Conservation (phyloP, 2,329 filamentous ascomycete species). For the Paraconiothyrium brasiliense region DNA sequence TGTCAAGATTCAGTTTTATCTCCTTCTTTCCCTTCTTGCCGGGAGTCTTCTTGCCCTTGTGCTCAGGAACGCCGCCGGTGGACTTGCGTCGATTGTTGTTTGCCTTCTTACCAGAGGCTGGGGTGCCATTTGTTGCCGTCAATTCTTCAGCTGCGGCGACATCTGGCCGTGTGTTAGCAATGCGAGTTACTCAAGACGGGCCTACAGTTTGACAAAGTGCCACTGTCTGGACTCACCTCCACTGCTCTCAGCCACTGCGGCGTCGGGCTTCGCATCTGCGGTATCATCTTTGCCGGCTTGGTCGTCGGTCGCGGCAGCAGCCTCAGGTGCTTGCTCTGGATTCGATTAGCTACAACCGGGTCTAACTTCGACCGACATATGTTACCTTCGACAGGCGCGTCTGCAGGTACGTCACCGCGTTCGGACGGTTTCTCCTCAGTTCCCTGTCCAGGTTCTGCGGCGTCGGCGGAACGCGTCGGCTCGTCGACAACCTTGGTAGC, state of each 20-base stretch:
- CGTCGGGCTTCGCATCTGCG: slow-evolving; percentile 37
- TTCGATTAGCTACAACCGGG: slow-evolving; percentile 30
- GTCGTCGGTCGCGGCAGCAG: slow-evolving; percentile 31
- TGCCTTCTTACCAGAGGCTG: slow-evolving; percentile 51
- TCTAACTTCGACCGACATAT: slow-evolving; percentile 13
- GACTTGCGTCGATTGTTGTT: slow-evolving; percentile 73
- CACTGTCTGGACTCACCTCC: slow-evolving; percentile 33
- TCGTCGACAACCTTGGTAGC: slow-evolving; percentile 39
- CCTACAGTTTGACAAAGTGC: neutral
- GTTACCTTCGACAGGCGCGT: slow-evolving; percentile 42
- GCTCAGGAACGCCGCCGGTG: slow-evolving; percentile 62
- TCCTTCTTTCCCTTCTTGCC: slow-evolving; percentile 86
- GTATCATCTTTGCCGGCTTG: slow-evolving; percentile 30
- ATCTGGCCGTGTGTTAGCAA: slow-evolving; percentile 6
- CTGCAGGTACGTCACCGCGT: slow-evolving; percentile 39
- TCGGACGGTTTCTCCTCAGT: slow-evolving; percentile 42
- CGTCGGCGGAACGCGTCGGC: slow-evolving; percentile 42
- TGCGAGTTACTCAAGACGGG: neutral
- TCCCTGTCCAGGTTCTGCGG: slow-evolving; percentile 36
- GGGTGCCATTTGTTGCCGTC: slow-evolving; percentile 60
- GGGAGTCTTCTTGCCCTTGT: slow-evolving; percentile 73
- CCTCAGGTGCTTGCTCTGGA: slow-evolving; percentile 28
- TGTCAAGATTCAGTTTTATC: slow-evolving; percentile 73
- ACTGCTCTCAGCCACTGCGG: slow-evolving; percentile 29
- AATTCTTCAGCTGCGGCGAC: slow-evolving; percentile 46